These are phyloP conservation scores for Tagetes patula DNA, from an alignment of 129 eudicot species.

Conservation along the genomic window DNA sequence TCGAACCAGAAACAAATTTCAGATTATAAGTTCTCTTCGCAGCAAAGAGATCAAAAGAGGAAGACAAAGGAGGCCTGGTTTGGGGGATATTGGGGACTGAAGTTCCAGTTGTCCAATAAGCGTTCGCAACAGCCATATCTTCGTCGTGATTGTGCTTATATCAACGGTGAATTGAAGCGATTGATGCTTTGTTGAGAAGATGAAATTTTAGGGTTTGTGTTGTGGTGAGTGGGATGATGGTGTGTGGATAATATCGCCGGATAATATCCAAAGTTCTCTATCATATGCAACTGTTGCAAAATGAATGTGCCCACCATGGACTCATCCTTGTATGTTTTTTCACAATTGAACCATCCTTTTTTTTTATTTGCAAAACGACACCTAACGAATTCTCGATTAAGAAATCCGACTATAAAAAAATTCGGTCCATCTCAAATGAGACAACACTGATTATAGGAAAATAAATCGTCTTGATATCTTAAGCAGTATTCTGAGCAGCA, in stretches of 20 bases:
- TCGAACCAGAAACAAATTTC: conserved; percentile 34
- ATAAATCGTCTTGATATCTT: no score
- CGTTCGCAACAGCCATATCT: conserved; percentile 67
- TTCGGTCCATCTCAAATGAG: no score
- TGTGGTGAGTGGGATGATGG: conserved; percentile 17
- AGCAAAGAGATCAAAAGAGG: conserved; percentile 23
- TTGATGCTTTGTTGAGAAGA: not conserved
- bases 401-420: no score
- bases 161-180: not conserved
- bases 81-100: conserved; percentile 50
- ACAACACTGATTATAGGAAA: no score
- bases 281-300: not conserved
- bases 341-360: no score
- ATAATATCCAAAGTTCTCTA: conserved; percentile 22
- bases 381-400: no score
- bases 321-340: conserved; percentile 1
- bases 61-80: conserved; percentile 34
- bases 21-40: conserved; percentile 21
- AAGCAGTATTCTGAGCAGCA: no score
- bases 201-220: conserved; percentile 29
- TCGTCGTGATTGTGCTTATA: not conserved
- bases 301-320: conserved; percentile 11
- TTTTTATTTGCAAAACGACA: no score
- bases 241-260: conserved; percentile 56
- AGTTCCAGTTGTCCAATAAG: conserved; percentile 61